Base-by-base conservation (phyloP, 2,329 filamentous ascomycete genomes). In the Cadophora gregata region DNA sequence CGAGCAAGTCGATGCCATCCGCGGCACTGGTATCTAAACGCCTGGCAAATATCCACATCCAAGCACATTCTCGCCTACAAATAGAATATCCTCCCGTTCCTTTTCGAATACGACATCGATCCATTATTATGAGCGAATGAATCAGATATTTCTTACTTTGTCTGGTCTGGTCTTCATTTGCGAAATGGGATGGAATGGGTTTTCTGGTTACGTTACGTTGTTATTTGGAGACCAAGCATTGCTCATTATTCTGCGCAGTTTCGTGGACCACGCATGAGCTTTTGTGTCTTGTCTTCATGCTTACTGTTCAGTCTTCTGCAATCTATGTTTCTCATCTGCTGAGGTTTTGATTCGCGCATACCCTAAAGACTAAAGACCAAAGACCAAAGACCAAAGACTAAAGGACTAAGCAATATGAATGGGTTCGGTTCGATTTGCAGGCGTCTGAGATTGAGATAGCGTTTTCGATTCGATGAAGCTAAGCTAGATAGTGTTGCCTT, bases 1-100 rank as follows among this genome's bases (percentile, higher is more conserved):
- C 55, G 67, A 74, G 48, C 75, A 74, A 59, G 74, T 78, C 24
- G 77, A 78, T 72, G 71, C 74, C 55, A 76, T 78, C 62, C 73
- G 72, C 16, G 74, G 74, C 38, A 73, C 75, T 56, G 71, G 74
- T 47, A 67, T 71, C 53, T 69, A 62, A 64, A 19, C n/a, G 8
- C 25, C 9, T 25, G 1, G 19, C 42, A 45, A 4, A 4, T 21
- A 4, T 45, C 8, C 8, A 21, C 16, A 45, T 16, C 21, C 6
- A 3, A 42, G 8, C 8, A 9, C n/a, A n/a, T n/a, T n/a, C n/a
- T n/a, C 21, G 12, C 10, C 21, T 21, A n/a, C 5, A 42, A 58
- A 6, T 4, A 19, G 3, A 25, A 31, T 12, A 19, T 12, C n/a
- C 14, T 16, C 9, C 36, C 8, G 1, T 58, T 36, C 10, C 55